Base-by-base conservation (phyloP, 1,139 yeast species). In the Diutina rugosa region DNA sequence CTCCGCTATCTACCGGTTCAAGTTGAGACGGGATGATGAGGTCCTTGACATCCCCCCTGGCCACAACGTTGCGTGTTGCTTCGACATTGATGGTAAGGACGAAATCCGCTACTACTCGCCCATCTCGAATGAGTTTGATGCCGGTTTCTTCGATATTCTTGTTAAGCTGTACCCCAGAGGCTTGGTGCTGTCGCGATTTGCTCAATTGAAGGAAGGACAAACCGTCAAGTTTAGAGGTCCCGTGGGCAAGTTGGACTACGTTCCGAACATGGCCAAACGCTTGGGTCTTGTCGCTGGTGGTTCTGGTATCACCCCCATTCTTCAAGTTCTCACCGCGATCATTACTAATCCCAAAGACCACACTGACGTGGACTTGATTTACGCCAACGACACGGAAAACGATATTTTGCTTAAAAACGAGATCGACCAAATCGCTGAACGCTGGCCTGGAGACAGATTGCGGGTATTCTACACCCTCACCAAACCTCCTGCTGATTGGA, bases 211-310 rank as follows among this genome's bases (percentile, higher is more conserved):
- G 58, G 82, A 81, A 56, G 91, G 90, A 54, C 83, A 82, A 65
- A 76, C 79, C 21, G 87, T 85, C 46, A 80, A 80, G 61, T 86
- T 87, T 64, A 79, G 84, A 67, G 95, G 95, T 4, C 90, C 93
- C 32, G 86, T 86, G 56, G 95, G 95, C 12, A 77, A 84, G 65
- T 80, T 87, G 68, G 70, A 78, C 58, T 86, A 87, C 67, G 66
- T 68, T 45, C 68, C 82, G 29, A 85, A 85, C 65, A 78, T 81
- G 74, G 83, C 82, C 52, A 78, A 78, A 59, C 79, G 81, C 58
- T 75, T 87, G 60, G 84, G 83, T 14, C 76, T 87, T 72, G 76
- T 87, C 62, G 96, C 97, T 51, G 93, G 91, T 62, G 99, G 99
- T 67, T 87, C 90, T 0, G 97, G 93, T 57, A 84, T 87, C 59